Base-by-base conservation (phyloP, 2,329 filamentous ascomycete genomes). In the Byssoonygena ceratinophila region DNA sequence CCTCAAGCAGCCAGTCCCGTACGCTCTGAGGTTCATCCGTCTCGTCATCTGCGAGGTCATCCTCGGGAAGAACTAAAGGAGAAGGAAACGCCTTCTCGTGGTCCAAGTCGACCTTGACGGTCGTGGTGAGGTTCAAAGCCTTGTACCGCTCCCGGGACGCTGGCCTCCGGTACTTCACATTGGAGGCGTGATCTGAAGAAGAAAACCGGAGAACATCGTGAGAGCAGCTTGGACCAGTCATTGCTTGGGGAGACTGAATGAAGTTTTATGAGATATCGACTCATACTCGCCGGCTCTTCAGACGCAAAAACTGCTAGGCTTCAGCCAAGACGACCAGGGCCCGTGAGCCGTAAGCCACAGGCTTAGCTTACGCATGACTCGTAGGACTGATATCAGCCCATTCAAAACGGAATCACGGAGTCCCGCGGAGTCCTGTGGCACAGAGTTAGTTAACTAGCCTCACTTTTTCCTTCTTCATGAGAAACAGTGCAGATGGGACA, bases 51-150 rank as follows among this genome's bases (percentile, higher is more conserved):
- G 75, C 73, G 1, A 85, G 68, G 18, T 79, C 77, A 59, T 84
- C 81, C 1, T 68, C 71, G 0, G 82, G 81, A 0, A 85, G 66
- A 0, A 83, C 68, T 4, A 85, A 61, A 0, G 81, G 80, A 0
- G 69, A 77, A 0, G 81, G 81, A 55, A 82, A 85, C 0, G 68
- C 25, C 7, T 58, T 49, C 7, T 52, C 29, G 36, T 40, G 18
- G 9, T 46, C 34, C 14, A 36, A 29, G 22, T 55, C 49, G 36
- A 37, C 16, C 2, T 16, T 37, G 12, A 31, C 16, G 18, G 12
- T 25, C 20, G 44, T 4, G 46, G 32, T 29, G 18, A 44, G 11
- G 12, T 36, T 37, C 22, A 32, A 27, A 20, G 41, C 51, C 8
- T 46, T 40, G 14, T 18, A 40, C 5, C 44, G 20, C 27, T 48